phyloP scores from a whole-genome alignment of 2,329 filamentous ascomycete species.

The Pezicula rhizophila region DNA sequence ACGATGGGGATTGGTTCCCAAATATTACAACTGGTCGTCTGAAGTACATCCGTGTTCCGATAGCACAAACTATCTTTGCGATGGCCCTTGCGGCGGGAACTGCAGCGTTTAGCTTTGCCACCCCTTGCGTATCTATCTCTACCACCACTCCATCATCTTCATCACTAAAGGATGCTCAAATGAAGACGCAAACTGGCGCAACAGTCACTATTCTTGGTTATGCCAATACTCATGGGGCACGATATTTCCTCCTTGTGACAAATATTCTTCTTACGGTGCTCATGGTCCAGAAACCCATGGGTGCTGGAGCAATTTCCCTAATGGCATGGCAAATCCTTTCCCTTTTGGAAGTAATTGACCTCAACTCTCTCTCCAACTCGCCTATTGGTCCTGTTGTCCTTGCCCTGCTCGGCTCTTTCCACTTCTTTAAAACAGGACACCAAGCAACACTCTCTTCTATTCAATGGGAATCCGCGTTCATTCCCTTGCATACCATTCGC shows the following conservation, averaged over 20 bases:
- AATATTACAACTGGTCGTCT: constrained; percentile 50
- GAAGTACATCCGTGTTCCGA: constrained; percentile 67
- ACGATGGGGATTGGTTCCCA: constrained; percentile 76
- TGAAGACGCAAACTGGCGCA: constrained; percentile 32
- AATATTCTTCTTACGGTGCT: constrained; percentile 73
- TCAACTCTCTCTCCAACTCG: constrained; percentile 54
- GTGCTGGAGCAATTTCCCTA: constrained; percentile 73
- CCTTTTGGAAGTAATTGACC: constrained; percentile 58
- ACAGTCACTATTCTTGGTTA: constrained; percentile 81
- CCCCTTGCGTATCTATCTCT: constrained; percentile 74
- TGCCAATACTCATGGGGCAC: constrained; percentile 84
- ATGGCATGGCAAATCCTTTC: constrained; percentile 87
- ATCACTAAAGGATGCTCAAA: constrained; percentile 9
- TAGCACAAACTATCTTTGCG: constrained; percentile 76
- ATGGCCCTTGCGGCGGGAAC: constrained; percentile 79
- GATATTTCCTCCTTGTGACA: constrained; percentile 78
- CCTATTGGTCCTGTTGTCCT: constrained; percentile 80
- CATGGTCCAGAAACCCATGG: constrained; percentile 91
- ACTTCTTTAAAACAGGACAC: constrained; percentile 98
- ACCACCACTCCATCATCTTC: constrained; percentile 27
- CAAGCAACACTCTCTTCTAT: constrained; percentile 82
- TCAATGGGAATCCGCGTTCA: constrained; percentile 95
- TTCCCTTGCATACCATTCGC: constrained; percentile 72
- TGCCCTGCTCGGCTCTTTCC: constrained; percentile 82
- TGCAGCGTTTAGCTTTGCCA: constrained; percentile 78